These are phyloP conservation scores for Paraphaeosphaeria minitans DNA, from an alignment of 2,329 filamentous ascomycete species.

Conservation along the genomic window DNA sequence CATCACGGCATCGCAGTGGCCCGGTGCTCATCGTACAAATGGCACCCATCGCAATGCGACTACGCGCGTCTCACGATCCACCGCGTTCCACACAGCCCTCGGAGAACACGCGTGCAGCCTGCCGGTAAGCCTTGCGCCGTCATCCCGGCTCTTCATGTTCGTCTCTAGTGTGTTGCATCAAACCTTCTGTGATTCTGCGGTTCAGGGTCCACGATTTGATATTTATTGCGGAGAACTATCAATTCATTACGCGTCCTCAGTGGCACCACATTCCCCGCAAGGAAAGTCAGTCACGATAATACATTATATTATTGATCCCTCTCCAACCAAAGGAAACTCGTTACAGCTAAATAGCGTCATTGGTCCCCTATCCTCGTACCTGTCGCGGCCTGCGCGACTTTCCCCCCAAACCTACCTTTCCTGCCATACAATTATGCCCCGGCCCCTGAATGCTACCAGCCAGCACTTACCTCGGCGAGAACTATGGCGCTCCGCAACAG, in stretches of 20 bases:
- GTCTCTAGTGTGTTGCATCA: not conserved
- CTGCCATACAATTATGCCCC: not conserved
- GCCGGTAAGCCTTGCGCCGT: not conserved
- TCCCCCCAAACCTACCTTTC: not conserved
- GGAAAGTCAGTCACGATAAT: not conserved
- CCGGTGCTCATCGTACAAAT: not conserved
- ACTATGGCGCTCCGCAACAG: not conserved
- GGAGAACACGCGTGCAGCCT: not conserved
- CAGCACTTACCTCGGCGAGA: no score
- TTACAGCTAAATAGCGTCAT: not conserved
- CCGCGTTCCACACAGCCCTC: slow-evolving; percentile 7
- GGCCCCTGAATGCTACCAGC: slow-evolving; percentile 6
- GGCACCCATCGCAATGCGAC: slow-evolving; percentile 4
- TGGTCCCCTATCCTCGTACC: not conserved
- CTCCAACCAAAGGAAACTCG: not conserved
- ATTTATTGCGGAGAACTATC: not conserved
- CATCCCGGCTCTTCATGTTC: not conserved
- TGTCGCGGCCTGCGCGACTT: slow-evolving; percentile 4
- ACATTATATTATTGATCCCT: not conserved
- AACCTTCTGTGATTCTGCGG: not conserved
- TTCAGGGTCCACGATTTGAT: not conserved
- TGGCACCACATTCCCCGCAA: not conserved
- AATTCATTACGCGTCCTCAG: not conserved
- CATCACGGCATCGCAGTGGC: no score
- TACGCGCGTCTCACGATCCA: slow-evolving; percentile 13